These are phyloP conservation scores for Blastocystis sp. DNA, from an alignment of 352 stramenopile species.

Conservation along the genomic window DNA sequence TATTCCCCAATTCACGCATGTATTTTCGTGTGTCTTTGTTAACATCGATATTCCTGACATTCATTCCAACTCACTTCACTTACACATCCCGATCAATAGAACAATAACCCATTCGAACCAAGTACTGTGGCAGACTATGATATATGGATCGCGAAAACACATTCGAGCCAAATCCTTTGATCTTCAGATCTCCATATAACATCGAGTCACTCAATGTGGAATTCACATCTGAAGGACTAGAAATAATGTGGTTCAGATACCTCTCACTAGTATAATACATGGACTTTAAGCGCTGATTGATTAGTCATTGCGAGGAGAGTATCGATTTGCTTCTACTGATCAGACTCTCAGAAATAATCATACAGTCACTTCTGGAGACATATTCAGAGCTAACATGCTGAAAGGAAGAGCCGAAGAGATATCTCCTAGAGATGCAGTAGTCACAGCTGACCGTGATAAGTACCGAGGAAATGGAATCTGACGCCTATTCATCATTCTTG, in stretches of 20 bases:
- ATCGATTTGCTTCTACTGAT: not conserved
- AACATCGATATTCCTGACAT: slow-evolving; percentile 14
- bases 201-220: not conserved
- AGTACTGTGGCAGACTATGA: not conserved
- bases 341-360: not conserved
- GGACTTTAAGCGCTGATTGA: not conserved
- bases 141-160: not conserved
- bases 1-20: slow-evolving; percentile 38
- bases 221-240: slow-evolving; percentile 13
- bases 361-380: not conserved
- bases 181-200: slow-evolving; percentile 25
- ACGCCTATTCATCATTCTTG: not conserved
- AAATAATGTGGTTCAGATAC: not conserved
- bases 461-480: slow-evolving; percentile 44
- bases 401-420: not conserved
- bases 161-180: slow-evolving; percentile 31
- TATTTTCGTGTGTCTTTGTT: slow-evolving; percentile 27
- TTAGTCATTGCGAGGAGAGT: not conserved
- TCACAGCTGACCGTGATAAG: not conserved
- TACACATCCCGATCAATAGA: slow-evolving; percentile 32
- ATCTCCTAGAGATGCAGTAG: not conserved
- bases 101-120: slow-evolving; percentile 33
- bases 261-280: slow-evolving; percentile 26
- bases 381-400: slow-evolving; percentile 15
- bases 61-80: not conserved